These are phyloP conservation scores for Syncephalastrum contaminatum DNA, from an alignment of 371 early-diverging fungal species.

Conservation along the genomic window DNA sequence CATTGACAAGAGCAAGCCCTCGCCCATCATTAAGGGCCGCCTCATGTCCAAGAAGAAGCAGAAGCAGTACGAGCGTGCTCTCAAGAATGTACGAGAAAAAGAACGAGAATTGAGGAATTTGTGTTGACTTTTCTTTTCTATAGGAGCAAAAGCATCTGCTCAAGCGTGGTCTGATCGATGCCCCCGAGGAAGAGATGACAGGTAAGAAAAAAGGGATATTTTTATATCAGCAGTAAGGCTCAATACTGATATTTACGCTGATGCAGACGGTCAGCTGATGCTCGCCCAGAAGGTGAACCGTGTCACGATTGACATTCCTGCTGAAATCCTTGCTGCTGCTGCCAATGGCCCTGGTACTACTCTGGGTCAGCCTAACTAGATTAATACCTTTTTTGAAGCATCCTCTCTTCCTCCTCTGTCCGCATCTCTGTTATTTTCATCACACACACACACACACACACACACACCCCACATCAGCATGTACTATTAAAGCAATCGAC, in stretches of 20 bases:
- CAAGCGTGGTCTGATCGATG: slow-evolving; percentile 32
- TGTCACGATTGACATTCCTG: slow-evolving; percentile 22
- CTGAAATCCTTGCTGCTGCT: slow-evolving; percentile 42
- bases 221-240: no score
- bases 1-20: no score
- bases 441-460: no score
- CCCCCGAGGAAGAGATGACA: slow-evolving; percentile 45
- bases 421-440: no score
- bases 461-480: no score
- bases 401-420: no score
- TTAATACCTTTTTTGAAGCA: no score
- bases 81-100: slow-evolving; percentile 31
- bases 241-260: no score
- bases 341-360: slow-evolving; percentile 50
- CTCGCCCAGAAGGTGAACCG: no score
- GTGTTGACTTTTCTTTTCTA: neutral
- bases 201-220: no score
- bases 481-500: no score
- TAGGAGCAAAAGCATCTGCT: slow-evolving; percentile 40
- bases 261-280: no score
- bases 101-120: neutral
- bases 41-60: slow-evolving; percentile 48
- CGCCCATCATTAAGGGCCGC: slow-evolving; percentile 8
- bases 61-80: slow-evolving; percentile 36
- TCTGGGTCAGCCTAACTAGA: slow-evolving; percentile 30